A percentile compares a stretch with the other conserved stretches of the same genome.
Evolutionary conservation across 2,329 filamentous ascomycete genomes (phyloP).

Genomic region (Epichloe aotearoae): DNA sequence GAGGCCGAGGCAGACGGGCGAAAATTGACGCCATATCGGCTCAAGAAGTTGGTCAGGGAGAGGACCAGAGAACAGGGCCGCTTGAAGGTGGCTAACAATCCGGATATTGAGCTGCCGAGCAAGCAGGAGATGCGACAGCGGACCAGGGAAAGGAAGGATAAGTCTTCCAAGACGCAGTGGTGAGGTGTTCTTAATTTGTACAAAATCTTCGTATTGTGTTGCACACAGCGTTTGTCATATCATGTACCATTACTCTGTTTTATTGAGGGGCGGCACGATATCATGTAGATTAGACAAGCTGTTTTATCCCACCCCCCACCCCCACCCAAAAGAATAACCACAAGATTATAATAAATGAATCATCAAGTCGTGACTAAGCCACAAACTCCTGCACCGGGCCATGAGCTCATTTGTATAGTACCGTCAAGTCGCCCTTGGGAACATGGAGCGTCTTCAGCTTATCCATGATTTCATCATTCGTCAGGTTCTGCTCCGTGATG

Average conservation of each 20-base stretch:
- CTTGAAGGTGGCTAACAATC: constrained; percentile 26
- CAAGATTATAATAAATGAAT: not conserved
- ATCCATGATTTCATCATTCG: constrained; percentile 56
- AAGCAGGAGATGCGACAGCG: constrained; percentile 20
- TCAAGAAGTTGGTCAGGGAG: constrained; percentile 17
- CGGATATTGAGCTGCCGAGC: constrained; percentile 26
- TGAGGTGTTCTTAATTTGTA: not conserved
- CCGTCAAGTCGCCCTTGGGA: constrained; percentile 37
- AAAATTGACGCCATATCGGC: constrained; percentile 13
- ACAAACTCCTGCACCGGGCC: not conserved
- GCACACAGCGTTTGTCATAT: not conserved
- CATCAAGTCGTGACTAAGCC: not conserved
- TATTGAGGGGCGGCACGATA: not conserved
- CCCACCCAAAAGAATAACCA: not conserved
- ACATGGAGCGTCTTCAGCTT: constrained; percentile 46
- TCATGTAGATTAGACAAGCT: not conserved
- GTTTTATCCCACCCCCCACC: not conserved
- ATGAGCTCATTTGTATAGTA: constrained; percentile 35
- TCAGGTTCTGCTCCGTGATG: constrained; percentile 59
- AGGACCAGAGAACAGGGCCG: constrained; percentile 7
- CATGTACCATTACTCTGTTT: not conserved
- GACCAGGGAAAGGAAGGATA: constrained; percentile 5
- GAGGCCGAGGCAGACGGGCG: constrained; percentile 21
- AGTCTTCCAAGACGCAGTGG: not conserved
- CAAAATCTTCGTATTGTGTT: not conserved